Conservation (phyloP, 495 filamentous ascomycete species). For the Penicillium cinerascens region DNA sequence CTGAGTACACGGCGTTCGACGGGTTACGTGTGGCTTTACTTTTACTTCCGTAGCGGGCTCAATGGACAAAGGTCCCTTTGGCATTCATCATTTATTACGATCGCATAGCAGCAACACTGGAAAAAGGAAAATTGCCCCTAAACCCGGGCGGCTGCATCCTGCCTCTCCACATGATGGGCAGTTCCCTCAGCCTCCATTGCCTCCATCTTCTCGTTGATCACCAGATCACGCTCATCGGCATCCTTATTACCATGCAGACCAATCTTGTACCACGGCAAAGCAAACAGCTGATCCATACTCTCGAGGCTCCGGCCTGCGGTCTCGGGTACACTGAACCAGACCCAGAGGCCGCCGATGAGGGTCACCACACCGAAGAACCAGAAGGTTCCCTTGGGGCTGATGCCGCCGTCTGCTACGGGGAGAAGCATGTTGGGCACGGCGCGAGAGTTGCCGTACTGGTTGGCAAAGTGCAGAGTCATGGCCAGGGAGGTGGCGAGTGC, state of each 20-base stretch:
- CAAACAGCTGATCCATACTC: slow-evolving; percentile 66
- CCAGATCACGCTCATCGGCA: slow-evolving; percentile 46
- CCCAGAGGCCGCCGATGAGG: slow-evolving; percentile 54
- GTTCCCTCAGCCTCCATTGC: slow-evolving; percentile 13
- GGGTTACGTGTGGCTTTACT: neutral
- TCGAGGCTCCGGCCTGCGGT: slow-evolving; percentile 41
- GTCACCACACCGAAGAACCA: slow-evolving; percentile 66
- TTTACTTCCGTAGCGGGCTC: neutral
- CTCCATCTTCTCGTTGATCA: slow-evolving; percentile 28
- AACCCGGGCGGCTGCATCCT: neutral
- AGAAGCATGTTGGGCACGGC: slow-evolving; percentile 53
- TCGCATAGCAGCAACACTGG: neutral
- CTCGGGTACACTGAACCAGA: slow-evolving; percentile 50
- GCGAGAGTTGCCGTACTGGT: slow-evolving; percentile 66
- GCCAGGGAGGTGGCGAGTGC: slow-evolving; percentile 40
- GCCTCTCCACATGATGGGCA: slow-evolving; percentile 16
- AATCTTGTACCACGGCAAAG: slow-evolving; percentile 63
- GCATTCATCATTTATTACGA: neutral
- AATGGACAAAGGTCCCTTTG: neutral
- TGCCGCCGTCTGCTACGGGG: slow-evolving; percentile 44
- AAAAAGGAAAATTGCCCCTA: neutral
- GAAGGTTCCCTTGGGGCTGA: slow-evolving; percentile 56
- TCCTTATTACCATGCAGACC: slow-evolving; percentile 56
- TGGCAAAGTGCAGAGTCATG: slow-evolving; percentile 63
- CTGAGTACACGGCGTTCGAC: neutral